Percentiles rank a stretch among this genome's conserved stretches.
phyloP scores from a whole-genome alignment of 345 rosid genomes.

The Heritiera littoralis region DNA sequence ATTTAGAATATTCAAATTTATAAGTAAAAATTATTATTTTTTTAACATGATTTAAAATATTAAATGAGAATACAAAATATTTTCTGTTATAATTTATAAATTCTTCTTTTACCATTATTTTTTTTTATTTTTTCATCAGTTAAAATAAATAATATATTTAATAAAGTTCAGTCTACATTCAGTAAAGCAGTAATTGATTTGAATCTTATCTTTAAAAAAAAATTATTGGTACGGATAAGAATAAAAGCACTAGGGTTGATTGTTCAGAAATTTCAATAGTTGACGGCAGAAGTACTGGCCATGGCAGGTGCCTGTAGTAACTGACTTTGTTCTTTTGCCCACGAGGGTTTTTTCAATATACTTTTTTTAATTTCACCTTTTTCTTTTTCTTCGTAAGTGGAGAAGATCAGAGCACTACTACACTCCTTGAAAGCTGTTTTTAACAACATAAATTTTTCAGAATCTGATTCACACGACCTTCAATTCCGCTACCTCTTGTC shows the following conservation, averaged over 20 bases:
- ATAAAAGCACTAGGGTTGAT: conserved; percentile 8
- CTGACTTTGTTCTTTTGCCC: conserved; percentile 9
- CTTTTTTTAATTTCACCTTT: background rate
- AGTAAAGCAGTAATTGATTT: no score
- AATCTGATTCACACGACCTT: background rate
- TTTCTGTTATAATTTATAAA: no score
- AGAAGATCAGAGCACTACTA: background rate
- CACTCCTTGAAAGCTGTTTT: background rate
- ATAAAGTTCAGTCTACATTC: no score
- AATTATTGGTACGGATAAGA: background rate
- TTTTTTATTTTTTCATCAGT: no score
- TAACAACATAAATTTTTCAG: conserved; percentile 4
- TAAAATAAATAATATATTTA: no score
- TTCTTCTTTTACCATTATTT: no score
- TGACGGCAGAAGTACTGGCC: background rate
- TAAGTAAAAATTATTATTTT: no score
- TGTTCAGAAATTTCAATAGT: background rate
- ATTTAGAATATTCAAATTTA: no score
- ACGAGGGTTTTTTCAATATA: background rate
- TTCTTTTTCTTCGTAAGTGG: background rate
- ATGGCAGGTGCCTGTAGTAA: background rate
- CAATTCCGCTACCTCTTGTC: conserved; percentile 7
- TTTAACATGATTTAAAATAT: no score
- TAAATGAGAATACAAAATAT: no score
- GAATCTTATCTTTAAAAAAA: no score